Evolutionary conservation across 2,329 filamentous ascomycete species (phyloP).

Genomic region (Mycocentrospora acerina): DNA sequence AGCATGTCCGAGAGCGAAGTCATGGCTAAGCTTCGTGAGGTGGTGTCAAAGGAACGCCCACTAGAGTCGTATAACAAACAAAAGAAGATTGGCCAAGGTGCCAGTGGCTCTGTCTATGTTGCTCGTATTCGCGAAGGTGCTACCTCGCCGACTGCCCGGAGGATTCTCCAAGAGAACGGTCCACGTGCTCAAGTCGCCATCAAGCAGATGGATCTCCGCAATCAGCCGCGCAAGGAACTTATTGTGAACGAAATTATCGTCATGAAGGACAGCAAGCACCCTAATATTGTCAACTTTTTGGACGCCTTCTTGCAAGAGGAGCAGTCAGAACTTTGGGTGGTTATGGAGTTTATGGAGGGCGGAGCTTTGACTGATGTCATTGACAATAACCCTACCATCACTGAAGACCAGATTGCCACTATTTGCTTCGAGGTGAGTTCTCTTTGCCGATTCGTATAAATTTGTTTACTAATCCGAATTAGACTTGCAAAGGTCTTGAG

Average conservation of each 20-base stretch:
- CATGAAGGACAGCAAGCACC: constrained; percentile 98
- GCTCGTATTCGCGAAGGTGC: constrained; percentile 91
- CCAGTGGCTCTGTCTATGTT: constrained; percentile 96
- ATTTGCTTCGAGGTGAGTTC: constrained; percentile 87
- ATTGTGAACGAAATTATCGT: constrained; percentile 99
- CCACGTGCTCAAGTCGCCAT: constrained; percentile 89
- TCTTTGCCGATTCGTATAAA: not conserved
- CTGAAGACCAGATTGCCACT: constrained; percentile 95
- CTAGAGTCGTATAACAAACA: constrained; percentile 97
- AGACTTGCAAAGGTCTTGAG: constrained; percentile 94
- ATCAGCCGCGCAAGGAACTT: constrained; percentile 94
- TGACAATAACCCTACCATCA: constrained; percentile 92
- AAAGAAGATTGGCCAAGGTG: constrained; percentile 99
- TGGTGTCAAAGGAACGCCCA: constrained; percentile 93
- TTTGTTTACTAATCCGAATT: constrained; percentile 29
- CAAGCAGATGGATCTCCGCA: constrained; percentile 98
- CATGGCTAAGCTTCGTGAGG: constrained; percentile 92
- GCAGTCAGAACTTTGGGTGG: constrained; percentile 95
- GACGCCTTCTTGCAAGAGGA: constrained; percentile 96
- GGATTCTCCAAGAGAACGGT: constrained; percentile 77
- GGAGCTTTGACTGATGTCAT: constrained; percentile 97
- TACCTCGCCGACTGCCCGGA: constrained; percentile 74
- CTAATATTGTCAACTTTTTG: constrained; percentile 98
- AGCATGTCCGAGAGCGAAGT: constrained; percentile 97
- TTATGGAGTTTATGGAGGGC: constrained; percentile 99